Base-by-base conservation (phyloP, 257 asterid genomes). In the Dorcoceras hygrometricum region DNA sequence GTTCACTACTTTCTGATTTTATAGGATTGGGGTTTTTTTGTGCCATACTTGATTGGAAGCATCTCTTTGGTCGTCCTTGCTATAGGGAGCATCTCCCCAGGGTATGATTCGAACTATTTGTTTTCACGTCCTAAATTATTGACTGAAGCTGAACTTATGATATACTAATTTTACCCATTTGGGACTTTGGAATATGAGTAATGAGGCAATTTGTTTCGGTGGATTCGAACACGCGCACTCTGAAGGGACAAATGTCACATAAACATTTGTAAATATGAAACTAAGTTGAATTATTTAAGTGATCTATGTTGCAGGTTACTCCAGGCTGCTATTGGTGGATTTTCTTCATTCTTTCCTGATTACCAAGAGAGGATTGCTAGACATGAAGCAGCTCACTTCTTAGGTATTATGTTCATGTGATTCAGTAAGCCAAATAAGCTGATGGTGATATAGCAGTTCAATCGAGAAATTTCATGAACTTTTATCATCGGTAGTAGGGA, bases 1-100 rank as follows among this genome's bases (percentile, higher is more conserved):
- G 51, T 58, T 46, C 71, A 27, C 36, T 56, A 58, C 51, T 56
- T 75, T 59, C 18, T 75, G 68, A 32, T 70, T 79, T 58, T 24
- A 18, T 74, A 90, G 99, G 99, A 93, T 71, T 93, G 97, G 97
- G 97, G 96, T 10, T 93, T 93, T 73, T 93, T 93, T 70, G 86
- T 90, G 71, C 99, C 99, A 5, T 93, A 93, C 84, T 86, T 93
- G 83, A 53, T 90, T 1, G 97, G 99, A 60, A 93, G 99, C 86
- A 90, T 90, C 76, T 88, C 97, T 60, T 82, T 93, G 62, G 57
- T 90, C 60, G 95, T 93, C 80, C 86, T 93, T 74, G 99, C 94
- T 10, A 74, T 90, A 19, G 99, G 99, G 62, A 93, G 99, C 75
- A 80, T 80, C 70, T 79, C 96, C 71, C 97, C 97, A 0, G 99